Evolutionary conservation across 805 yeast species (phyloP), one percentile per base, ranked within the genome.

Genomic region (Saccharomycopsis sp.): DNA sequence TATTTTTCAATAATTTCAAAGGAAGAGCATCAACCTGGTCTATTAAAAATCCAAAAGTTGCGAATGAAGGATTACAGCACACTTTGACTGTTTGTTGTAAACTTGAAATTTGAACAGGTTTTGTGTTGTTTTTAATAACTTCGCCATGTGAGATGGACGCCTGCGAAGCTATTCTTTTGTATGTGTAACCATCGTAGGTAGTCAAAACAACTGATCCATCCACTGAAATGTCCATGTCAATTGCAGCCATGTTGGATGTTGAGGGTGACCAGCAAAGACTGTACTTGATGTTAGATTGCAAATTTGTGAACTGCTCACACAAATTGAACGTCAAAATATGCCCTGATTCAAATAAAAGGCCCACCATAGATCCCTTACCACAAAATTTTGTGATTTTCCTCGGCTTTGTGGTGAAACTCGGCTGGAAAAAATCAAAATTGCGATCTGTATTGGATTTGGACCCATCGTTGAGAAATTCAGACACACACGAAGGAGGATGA

Each of bases 191-290:
- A 36, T 76, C 75, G 16, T 64, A 57, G 0, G 92, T 80, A 48
- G 81, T 72, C 1, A 88, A 55, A 1, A 87, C 62, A 2, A 84
- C 56, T 0, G 83, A 75, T 0, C 94, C 94, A 52, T 79, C 82
- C 13, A 60, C 63, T 2, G 81, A 71, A 33, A 79, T 67, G 52
- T 78, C 89, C 23, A 82, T 69, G 58, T 85, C 94, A 3, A 61
- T 63, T 36, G 75, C 85, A 41, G 62, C 65, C 67, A 74, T 60
- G 50, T 73, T 77, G 8, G 59, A 55, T 37, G 72, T 73, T 41
- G 72, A 65, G 1, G 88, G 83, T 23, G 60, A 67, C 89, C 92
- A 83, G n/a, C 71, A 60, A 1, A 61, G 56, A 1, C 55, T 48
- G 49, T 71, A 75, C 34, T 68, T 75, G 10, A 74, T 54, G 27